phyloP scores from a whole-genome alignment of 805 yeast species.

The Komagataella pseudopastoris region DNA sequence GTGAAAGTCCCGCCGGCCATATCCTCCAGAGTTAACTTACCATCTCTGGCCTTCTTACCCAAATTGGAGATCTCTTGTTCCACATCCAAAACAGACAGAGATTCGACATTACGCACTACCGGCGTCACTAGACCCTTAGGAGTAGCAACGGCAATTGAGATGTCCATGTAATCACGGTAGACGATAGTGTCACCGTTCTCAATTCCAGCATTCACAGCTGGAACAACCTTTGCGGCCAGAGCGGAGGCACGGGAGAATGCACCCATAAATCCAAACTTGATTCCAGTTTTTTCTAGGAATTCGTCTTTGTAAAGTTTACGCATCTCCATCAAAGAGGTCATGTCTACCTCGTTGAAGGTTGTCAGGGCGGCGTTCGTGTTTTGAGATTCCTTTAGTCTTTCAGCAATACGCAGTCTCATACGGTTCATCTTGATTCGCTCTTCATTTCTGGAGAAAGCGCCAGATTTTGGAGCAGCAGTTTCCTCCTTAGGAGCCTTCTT shows the following conservation, averaged over 20 bases:
- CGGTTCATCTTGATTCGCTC: slow-evolving; percentile 96
- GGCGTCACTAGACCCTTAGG: slow-evolving; percentile 99
- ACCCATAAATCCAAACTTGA: slow-evolving; percentile 98
- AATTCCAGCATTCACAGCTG: slow-evolving; percentile 91
- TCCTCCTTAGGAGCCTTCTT: slow-evolving; percentile 10
- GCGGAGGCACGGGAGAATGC: slow-evolving; percentile 89
- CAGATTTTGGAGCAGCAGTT: slow-evolving; percentile 16
- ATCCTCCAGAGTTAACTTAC: slow-evolving; percentile 91
- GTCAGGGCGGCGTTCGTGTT: slow-evolving; percentile 97
- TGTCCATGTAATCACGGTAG: slow-evolving; percentile 91
- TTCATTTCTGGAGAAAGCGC: slow-evolving; percentile 69
- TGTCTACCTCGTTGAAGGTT: slow-evolving; percentile 96
- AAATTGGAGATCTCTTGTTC: slow-evolving; percentile 74
- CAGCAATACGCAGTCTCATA: slow-evolving; percentile 98
- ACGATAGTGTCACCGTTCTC: slow-evolving; percentile 88
- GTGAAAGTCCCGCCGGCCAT: slow-evolving; percentile 99
- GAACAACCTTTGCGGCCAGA: slow-evolving; percentile 87
- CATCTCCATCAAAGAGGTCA: slow-evolving; percentile 84
- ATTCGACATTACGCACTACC: slow-evolving; percentile 93
- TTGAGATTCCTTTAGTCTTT: slow-evolving; percentile 97
- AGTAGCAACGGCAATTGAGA: slow-evolving; percentile 95
- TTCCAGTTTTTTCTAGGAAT: slow-evolving; percentile 82
- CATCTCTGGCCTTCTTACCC: slow-evolving; percentile 92
- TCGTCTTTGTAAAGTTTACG: slow-evolving; percentile 96
- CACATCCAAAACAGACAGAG: slow-evolving; percentile 73